Evolutionary conservation across 1,284 basidiomycete species (phyloP), one percentile per base, ranked within the genome.

Genomic region (Omphalotus olearius): DNA sequence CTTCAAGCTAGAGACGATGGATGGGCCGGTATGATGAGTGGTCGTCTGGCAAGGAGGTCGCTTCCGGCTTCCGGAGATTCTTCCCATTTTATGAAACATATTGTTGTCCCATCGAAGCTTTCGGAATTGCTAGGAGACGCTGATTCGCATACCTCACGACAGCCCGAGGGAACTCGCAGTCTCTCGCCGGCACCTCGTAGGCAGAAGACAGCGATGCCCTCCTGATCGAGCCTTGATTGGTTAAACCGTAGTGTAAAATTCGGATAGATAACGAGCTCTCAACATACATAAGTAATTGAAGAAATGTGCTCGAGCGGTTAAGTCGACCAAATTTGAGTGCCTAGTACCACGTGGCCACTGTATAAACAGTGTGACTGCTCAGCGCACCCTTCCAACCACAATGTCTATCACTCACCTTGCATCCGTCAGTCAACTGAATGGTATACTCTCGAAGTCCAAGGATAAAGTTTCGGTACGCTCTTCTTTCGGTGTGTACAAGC

Each of bases 381-480:
- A 23, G 36, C 40, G 45, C 35, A 26, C 47, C 35, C 23, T 30
- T 36, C 23, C 23, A 39, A 36, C 53, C 45, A 51, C 49, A 47
- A 84, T 84, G 82, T 66, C 82, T 30, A 76, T 85, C 51, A 82
- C 78, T 6, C 79, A 86, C 61, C 61, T 89, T 23, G 73, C 70
- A 13, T 85, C 83, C 11, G 62, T 80, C 17, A 71, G 81, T 7
- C 76, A 90, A 56, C 76, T 91, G 44, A 76, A 84, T 48, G 68
- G 66, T 4, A 74, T 88, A 42, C 66, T 91, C 20, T 71, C 75
- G 7, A 78, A 79, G 59, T 78, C 80, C 1, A 75, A 74, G 49
- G 76, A 79, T 53, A 88, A 88, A 63, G 65, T 90, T 23, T 78
- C 86, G 26, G 88, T 88, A 64, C 66, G 66, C 17, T 25, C 13